A percentile compares a stretch with the other conserved stretches of the same genome.
Evolutionary conservation across 768 basidiomycete genomes (phyloP).

Genomic region (Leccinum boreale): DNA sequence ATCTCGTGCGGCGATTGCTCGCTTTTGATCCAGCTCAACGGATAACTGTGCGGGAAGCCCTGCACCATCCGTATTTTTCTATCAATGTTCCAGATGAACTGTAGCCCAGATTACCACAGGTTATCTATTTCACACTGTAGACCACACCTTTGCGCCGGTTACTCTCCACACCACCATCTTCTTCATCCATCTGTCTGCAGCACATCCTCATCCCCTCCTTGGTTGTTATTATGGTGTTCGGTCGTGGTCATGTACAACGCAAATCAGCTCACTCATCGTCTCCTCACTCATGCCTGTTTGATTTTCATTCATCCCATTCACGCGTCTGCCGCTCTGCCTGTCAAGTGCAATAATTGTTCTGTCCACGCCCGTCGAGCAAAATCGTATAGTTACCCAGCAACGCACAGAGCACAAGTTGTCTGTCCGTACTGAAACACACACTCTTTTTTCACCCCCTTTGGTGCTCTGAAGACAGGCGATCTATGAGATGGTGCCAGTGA

Average conservation of each 20-base stretch:
- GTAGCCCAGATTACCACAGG: conserved; percentile 39
- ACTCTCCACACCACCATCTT: conserved; percentile 19
- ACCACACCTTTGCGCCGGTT: conserved; percentile 26
- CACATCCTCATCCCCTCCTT: conserved; percentile 21
- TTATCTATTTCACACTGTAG: conserved; percentile 36
- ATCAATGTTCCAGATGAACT: conserved; percentile 65
- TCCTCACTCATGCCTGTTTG: conserved; percentile 27
- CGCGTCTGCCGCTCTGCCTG: conserved; percentile 19
- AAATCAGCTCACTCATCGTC: conserved; percentile 28
- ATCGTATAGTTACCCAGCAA: conserved; percentile 27
- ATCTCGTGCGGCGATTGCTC: conserved; percentile 83
- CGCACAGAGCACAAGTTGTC: conserved; percentile 14
- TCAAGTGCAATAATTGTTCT: conserved; percentile 30
- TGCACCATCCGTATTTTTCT: conserved; percentile 84
- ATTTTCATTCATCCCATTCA: conserved; percentile 21
- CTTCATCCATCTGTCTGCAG: conserved; percentile 24
- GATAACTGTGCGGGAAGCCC: conserved; percentile 83
- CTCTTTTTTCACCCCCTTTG: conserved; percentile 10
- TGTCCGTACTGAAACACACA: conserved; percentile 22
- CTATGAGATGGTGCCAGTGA: neutral
- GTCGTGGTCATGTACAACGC: conserved; percentile 38
- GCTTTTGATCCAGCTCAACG: conserved; percentile 88
- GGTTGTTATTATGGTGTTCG: conserved; percentile 37
- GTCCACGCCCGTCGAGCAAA: conserved; percentile 26
- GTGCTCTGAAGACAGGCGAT: conserved; percentile 7